phyloP scores from a whole-genome alignment of 805 yeast species.

The Candida manassasensis region DNA sequence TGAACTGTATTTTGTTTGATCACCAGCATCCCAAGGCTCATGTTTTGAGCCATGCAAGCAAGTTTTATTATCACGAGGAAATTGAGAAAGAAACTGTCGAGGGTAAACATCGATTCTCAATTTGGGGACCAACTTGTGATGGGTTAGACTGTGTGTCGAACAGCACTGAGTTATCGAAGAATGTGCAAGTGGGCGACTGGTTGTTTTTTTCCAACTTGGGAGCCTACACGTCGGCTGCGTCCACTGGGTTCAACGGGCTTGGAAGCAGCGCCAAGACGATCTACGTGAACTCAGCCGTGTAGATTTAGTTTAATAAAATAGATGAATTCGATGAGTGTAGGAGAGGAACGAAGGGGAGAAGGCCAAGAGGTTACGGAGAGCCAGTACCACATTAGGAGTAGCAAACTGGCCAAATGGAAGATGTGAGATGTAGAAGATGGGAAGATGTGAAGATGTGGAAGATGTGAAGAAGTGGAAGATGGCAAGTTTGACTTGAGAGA shows the following conservation, averaged over 20 bases:
- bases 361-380: no score
- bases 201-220: constrained; percentile 77
- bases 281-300: constrained; percentile 41
- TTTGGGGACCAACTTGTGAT: constrained; percentile 99
- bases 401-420: no score
- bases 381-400: no score
- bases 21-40: constrained; percentile 76
- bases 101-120: constrained; percentile 46
- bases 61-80: constrained; percentile 34
- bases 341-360: no score
- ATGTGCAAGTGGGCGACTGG: constrained; percentile 87
- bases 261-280: constrained; percentile 53
- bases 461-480: no score
- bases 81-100: constrained; percentile 8
- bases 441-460: no score
- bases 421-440: no score
- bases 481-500: no score
- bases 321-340: no score
- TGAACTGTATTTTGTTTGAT: constrained; percentile 90
- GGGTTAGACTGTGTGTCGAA: constrained; percentile 81
- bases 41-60: constrained; percentile 54
- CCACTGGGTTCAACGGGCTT: constrained; percentile 92
- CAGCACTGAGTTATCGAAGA: constrained; percentile 48
- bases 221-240: constrained; percentile 89
- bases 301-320: no score